phyloP scores from a whole-genome alignment of 305 asterid genomes.

The Solanum hybrid region DNA sequence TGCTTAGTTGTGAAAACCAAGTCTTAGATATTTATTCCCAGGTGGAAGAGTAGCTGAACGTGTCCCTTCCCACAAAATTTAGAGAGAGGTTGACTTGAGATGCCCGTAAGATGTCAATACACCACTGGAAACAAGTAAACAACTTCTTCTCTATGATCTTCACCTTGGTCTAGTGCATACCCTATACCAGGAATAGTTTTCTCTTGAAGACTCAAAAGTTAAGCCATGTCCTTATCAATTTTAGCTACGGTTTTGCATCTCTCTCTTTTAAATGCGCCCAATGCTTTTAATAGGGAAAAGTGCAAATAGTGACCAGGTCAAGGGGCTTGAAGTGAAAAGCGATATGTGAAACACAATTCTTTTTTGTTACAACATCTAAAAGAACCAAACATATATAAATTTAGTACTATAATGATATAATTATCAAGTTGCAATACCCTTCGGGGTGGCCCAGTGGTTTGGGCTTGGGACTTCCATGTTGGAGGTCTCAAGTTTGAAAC shows the following conservation, averaged over 20 bases:
- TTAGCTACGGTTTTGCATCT: neutral
- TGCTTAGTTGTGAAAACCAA: neutral
- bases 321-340: neutral
- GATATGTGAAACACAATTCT: neutral
- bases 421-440: neutral
- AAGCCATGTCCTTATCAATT: neutral
- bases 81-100: neutral
- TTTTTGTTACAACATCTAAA: neutral
- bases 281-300: neutral
- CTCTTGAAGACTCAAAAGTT: neutral
- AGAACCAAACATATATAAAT: neutral
- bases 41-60: neutral
- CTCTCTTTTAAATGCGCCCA: neutral
- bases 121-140: neutral
- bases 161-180: neutral
- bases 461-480: no score
- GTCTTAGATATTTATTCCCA: neutral
- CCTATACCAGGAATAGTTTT: neutral
- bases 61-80: neutral
- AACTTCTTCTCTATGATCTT: neutral
- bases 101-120: neutral
- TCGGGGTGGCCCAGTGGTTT: no score
- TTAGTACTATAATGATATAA: neutral
- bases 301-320: neutral
- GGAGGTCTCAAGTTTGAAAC: no score